Conservation (phyloP, 1,284 basidiomycete genomes). For the Heterobasidion occidentale region DNA sequence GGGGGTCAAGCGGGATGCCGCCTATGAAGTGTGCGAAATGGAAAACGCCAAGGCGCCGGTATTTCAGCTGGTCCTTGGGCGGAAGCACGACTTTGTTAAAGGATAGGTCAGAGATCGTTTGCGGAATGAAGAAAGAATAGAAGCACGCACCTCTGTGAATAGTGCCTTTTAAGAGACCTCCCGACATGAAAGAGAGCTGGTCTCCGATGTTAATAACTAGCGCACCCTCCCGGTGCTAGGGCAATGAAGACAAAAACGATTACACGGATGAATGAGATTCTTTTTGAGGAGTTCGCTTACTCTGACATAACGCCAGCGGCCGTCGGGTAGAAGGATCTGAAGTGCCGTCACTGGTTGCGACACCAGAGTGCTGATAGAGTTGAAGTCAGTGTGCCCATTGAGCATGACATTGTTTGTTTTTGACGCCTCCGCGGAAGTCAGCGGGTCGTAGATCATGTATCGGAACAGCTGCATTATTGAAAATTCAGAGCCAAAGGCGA, state of each 20-base stretch:
- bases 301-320: slow-evolving; percentile 41
- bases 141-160: slow-evolving; percentile 28
- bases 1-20: slow-evolving; percentile 19
- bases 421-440: slow-evolving; percentile 24
- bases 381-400: slow-evolving; percentile 20
- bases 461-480: slow-evolving; percentile 25
- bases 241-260: not conserved
- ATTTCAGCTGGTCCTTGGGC: slow-evolving; percentile 31
- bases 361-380: slow-evolving; percentile 30
- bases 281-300: not conserved
- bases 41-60: slow-evolving; percentile 35
- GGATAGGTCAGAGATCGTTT: not conserved
- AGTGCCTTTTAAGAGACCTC: slow-evolving; percentile 35
- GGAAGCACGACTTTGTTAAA: slow-evolving; percentile 25
- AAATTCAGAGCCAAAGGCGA: not conserved
- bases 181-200: slow-evolving; percentile 35
- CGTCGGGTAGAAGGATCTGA: slow-evolving; percentile 37
- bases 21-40: slow-evolving; percentile 31
- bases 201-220: slow-evolving; percentile 41
- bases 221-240: slow-evolving; percentile 22
- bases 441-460: slow-evolving; percentile 39
- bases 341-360: slow-evolving; percentile 41
- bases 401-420: slow-evolving; percentile 33
- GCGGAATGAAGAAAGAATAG: not conserved
- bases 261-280: no score